Conservation (phyloP, 169 alveolate species). For the Plasmodium ovale region DNA sequence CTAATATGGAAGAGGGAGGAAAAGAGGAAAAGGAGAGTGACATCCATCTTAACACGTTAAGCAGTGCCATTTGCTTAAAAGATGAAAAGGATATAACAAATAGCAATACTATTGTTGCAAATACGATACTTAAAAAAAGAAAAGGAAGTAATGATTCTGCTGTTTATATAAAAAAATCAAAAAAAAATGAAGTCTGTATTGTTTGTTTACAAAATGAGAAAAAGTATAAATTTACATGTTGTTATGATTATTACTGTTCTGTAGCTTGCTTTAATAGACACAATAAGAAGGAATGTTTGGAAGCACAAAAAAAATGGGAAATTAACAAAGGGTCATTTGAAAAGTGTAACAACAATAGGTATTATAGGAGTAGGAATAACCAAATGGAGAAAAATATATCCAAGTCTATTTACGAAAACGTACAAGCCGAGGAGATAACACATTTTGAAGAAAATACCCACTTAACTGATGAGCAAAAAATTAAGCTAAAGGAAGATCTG, state of each 20-base stretch:
- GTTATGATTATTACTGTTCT: conserved; percentile 27
- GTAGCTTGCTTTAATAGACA: conserved; percentile 25
- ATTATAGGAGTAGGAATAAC: too few relatives aligned
- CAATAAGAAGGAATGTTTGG: conserved; percentile 7
- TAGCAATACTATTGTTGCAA: not conserved
- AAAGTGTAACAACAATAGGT: too few relatives aligned
- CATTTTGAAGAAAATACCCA: conserved; percentile 4
- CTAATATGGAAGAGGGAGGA: not conserved
- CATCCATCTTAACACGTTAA: not conserved
- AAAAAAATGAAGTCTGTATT: conserved; percentile 2
- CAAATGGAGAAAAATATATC: too few relatives aligned
- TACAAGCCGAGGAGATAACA: conserved; percentile 15
- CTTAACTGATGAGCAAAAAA: conserved; percentile 46
- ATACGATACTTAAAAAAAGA: not conserved
- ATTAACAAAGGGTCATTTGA: too few relatives aligned
- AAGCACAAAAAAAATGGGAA: not conserved
- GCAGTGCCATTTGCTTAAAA: not conserved
- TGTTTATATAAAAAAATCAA: conserved; percentile 10
- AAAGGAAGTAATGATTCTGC: conserved; percentile 1
- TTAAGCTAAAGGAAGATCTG: conserved; percentile 50
- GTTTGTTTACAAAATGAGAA: conserved; percentile 9
- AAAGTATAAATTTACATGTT: conserved; percentile 40
- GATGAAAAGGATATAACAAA: not conserved
- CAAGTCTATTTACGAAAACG: too few relatives aligned
- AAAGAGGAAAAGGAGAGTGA: not conserved